Evolutionary conservation across 352 stramenopile species (phyloP), one percentile per base, ranked within the genome.

Genomic region (Phytophthora hibernalis): DNA sequence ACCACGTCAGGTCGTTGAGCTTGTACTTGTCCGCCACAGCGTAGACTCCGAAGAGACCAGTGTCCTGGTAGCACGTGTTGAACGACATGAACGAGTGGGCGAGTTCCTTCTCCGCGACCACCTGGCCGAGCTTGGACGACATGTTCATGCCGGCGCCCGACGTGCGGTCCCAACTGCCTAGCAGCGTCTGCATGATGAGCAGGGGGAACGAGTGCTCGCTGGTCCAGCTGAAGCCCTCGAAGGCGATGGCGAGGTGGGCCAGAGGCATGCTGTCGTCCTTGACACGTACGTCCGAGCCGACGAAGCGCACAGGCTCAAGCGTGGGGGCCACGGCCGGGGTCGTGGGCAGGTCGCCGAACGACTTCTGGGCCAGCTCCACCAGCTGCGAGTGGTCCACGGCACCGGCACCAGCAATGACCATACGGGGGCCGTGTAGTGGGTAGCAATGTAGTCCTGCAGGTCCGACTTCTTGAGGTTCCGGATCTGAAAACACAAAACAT

Each of bases 61-160:
- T 99, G 80, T 99, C 98, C 84, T 99, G 99, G 91, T 99, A 99
- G 85, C 96, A 99, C 61, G 97, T 99, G 89, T 99, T 99, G 87
- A 99, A 99, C 26, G 97, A 98, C 76, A 97, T 98, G 82, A 99
- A 97, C 50, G 90, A 98, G 85, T 99, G 97, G 40, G 96, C 97
- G 31, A 98, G 83, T 76, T 99, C 96, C 74, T 98, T 91, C 70
- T 97, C 84, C 12, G 97, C 97, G 8, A 99, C 86, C 65, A 97
- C 93, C 80, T 99, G 92, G 60, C 97, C 98, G n/a, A 99, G 82
- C 70, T 97, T 96, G 33, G 91, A 98, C 56, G 94, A 95, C 73
- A 97, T 96, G 82, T 98, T 99, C 74, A 97, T 91, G 61, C 96
- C 96, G 40, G 93, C 85, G 56, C 97, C 96, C 45, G 85, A 94